Conservation (phyloP, 768 basidiomycete genomes). For the Boletus fagicola region DNA sequence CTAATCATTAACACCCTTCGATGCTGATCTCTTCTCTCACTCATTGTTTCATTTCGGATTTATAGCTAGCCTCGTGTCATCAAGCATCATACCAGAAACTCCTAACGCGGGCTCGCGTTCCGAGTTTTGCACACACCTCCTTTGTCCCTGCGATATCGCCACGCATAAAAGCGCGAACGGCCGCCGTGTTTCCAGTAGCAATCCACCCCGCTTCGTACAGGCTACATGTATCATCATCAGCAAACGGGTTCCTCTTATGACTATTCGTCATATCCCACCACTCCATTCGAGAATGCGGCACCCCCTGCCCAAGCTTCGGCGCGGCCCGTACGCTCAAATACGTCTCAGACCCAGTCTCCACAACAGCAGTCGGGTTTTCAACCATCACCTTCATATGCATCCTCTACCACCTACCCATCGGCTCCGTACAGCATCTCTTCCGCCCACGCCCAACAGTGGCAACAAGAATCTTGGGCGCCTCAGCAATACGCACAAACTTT, state of each 20-base stretch:
- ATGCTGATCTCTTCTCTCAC: conserved; percentile 37
- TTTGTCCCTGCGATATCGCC: conserved; percentile 29
- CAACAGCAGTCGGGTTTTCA: conserved; percentile 29
- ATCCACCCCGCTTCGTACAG: conserved; percentile 47
- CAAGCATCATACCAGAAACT: conserved; percentile 26
- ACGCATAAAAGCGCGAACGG: conserved; percentile 30
- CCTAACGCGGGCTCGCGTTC: conserved; percentile 31
- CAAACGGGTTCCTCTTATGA: conserved; percentile 48
- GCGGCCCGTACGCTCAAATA: conserved; percentile 29
- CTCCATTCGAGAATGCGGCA: conserved; percentile 27
- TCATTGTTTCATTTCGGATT: conserved; percentile 35
- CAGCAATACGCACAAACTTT: conserved; percentile 34
- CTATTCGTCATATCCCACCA: conserved; percentile 43
- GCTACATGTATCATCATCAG: conserved; percentile 55
- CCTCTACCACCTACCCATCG: conserved; percentile 30
- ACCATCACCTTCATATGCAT: conserved; percentile 29
- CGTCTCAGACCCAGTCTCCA: conserved; percentile 35
- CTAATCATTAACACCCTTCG: conserved; percentile 34
- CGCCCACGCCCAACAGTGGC: conserved; percentile 39
- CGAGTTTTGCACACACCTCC: conserved; percentile 28
- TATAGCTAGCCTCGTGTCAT: conserved; percentile 37
- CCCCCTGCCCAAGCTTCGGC: conserved; percentile 31
- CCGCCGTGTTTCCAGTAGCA: conserved; percentile 19
- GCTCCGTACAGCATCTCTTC: conserved; percentile 30
- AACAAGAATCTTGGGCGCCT: conserved; percentile 40